These are phyloP conservation scores for Kwoniella sp. DNA, from an alignment of 768 basidiomycete species.

Conservation along the genomic window DNA sequence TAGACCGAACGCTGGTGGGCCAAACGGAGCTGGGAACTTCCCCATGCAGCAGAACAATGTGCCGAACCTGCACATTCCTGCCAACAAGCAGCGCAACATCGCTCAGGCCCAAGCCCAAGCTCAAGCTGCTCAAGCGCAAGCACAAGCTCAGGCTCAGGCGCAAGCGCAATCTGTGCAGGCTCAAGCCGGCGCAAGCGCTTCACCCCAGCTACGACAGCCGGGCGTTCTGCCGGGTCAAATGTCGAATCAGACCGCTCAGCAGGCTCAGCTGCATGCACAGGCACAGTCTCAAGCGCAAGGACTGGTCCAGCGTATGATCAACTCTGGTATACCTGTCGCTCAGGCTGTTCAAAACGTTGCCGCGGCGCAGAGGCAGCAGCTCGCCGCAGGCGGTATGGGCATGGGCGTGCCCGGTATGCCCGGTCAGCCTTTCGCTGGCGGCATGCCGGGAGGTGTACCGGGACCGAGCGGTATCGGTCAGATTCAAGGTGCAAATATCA, in stretches of 20 bases:
- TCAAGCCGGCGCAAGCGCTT: slow-evolving; percentile 8
- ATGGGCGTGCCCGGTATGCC: not conserved
- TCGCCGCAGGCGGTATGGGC: not conserved
- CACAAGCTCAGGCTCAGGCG: too few species aligned
- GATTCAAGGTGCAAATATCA: slow-evolving; percentile 9
- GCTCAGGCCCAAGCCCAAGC: slow-evolving; percentile 15
- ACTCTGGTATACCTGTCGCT: slow-evolving; percentile 26
- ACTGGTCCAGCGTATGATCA: slow-evolving; percentile 22
- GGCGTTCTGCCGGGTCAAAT: slow-evolving; percentile 1
- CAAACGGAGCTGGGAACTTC: slow-evolving; percentile 10
- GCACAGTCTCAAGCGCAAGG: slow-evolving; percentile 10
- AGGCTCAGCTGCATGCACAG: slow-evolving; percentile 1
- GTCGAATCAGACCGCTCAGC: not conserved
- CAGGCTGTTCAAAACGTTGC: slow-evolving; percentile 12
- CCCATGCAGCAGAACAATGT: slow-evolving; percentile 9
- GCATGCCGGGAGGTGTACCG: not conserved
- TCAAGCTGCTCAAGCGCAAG: not conserved
- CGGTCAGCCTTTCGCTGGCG: not conserved
- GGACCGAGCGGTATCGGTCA: not conserved
- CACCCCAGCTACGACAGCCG: slow-evolving; percentile 17
- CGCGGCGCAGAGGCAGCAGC: slow-evolving; percentile 4
- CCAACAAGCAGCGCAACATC: slow-evolving; percentile 35
- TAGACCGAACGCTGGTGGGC: slow-evolving; percentile 1
- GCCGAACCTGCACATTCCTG: slow-evolving; percentile 38
- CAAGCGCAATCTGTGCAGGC: slow-evolving; percentile 1